These are phyloP conservation scores for Tetracladium maxilliforme DNA, from an alignment of 2,329 filamentous ascomycete genomes.

Conservation along the genomic window DNA sequence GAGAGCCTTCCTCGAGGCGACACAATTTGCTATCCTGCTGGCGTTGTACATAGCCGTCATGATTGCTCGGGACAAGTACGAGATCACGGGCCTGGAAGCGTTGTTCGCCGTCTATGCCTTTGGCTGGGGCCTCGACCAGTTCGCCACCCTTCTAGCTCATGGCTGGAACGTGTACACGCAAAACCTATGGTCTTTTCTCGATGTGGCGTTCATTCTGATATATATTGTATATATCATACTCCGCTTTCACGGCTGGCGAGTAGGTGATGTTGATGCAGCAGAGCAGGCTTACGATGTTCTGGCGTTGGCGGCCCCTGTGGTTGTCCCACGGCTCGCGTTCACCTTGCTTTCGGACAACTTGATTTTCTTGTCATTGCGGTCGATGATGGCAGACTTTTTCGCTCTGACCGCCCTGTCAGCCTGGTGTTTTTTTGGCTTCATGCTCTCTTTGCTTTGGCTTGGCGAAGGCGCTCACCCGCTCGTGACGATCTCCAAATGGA, in stretches of 20 bases:
- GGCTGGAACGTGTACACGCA: slow-evolving; percentile 73
- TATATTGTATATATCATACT: slow-evolving; percentile 55
- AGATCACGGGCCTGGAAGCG: slow-evolving; percentile 42
- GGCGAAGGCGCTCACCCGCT: slow-evolving; percentile 46
- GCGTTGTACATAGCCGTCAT: slow-evolving; percentile 59
- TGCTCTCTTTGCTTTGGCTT: slow-evolving; percentile 69
- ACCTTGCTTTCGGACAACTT: slow-evolving; percentile 74
- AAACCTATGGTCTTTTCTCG: slow-evolving; percentile 79
- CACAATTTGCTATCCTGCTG: slow-evolving; percentile 59
- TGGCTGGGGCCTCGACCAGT: slow-evolving; percentile 68
- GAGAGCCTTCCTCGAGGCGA: slow-evolving; percentile 58
- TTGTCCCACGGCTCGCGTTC: slow-evolving; percentile 69
- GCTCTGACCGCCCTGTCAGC: slow-evolving; percentile 58
- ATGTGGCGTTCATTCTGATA: slow-evolving; percentile 62
- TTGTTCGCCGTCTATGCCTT: slow-evolving; percentile 60
- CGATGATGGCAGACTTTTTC: slow-evolving; percentile 81
- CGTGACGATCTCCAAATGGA: slow-evolving; percentile 72
- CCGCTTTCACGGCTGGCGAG: slow-evolving; percentile 48
- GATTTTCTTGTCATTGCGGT: slow-evolving; percentile 64
- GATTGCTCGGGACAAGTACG: slow-evolving; percentile 45
- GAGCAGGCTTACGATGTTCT: slow-evolving; percentile 65
- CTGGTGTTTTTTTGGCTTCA: slow-evolving; percentile 76
- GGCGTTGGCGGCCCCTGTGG: slow-evolving; percentile 63
- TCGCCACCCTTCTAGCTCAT: slow-evolving; percentile 64
- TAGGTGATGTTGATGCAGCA: slow-evolving; percentile 28